Evolutionary conservation across 2,329 filamentous ascomycete genomes (phyloP).

Genomic region (Dissoconium aciculare): DNA sequence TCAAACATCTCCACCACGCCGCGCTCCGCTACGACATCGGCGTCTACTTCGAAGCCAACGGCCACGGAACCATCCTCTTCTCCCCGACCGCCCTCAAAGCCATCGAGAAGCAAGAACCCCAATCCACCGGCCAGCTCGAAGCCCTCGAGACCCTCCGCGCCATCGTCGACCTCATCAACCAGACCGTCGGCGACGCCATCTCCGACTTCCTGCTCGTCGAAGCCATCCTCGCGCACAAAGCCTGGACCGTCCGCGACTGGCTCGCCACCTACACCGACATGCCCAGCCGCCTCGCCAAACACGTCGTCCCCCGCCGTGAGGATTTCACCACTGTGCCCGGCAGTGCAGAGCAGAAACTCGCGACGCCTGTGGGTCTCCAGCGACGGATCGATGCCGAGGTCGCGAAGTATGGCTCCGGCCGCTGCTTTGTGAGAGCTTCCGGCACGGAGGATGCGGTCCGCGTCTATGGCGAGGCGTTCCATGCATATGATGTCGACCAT

Average conservation of each 20-base stretch:
- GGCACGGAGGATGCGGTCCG: conserved; percentile 93
- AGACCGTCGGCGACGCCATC: conserved; percentile 90
- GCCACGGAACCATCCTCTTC: conserved; percentile 93
- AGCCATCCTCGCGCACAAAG: conserved; percentile 88
- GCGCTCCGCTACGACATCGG: conserved; percentile 88
- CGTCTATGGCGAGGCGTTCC: conserved; percentile 89
- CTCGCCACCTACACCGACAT: conserved; percentile 83
- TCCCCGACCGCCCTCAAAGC: conserved; percentile 65
- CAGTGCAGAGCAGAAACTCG: conserved; percentile 67
- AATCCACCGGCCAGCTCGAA: conserved; percentile 82
- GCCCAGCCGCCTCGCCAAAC: conserved; percentile 85
- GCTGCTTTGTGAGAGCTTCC: conserved; percentile 80
- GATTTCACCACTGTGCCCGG: conserved; percentile 75
- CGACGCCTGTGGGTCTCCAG: conserved; percentile 65
- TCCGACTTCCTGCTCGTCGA: conserved; percentile 94
- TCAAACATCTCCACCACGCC: conserved; percentile 96
- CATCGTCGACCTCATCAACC: conserved; percentile 85
- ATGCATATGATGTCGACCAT: conserved; percentile 77
- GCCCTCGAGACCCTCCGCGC: conserved; percentile 74
- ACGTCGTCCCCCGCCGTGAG: conserved; percentile 76
- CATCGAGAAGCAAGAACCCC: conserved; percentile 66
- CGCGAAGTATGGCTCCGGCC: conserved; percentile 76
- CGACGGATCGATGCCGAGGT: conserved; percentile 75
- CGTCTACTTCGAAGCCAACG: conserved; percentile 97
- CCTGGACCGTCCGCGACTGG: conserved; percentile 78